Conservation (phyloP, 257 asterid genomes). For the Jaltomata sinuosa region DNA sequence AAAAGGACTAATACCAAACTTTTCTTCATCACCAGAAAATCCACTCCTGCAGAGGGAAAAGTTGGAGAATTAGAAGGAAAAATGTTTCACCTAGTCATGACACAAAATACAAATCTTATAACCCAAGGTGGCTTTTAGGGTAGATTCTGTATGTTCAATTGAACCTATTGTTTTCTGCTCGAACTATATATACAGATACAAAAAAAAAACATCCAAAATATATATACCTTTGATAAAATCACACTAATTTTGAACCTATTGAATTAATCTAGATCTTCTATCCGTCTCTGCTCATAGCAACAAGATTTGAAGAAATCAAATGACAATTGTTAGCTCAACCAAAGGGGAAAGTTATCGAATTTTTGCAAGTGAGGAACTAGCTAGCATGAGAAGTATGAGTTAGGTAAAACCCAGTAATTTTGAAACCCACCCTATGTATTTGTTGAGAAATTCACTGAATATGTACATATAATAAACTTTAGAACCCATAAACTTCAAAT, state of each 20-base stretch:
- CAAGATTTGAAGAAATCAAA: not conserved
- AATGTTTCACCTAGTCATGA: not conserved
- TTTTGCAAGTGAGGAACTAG: not conserved
- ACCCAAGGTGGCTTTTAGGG: not conserved
- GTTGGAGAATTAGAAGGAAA: not conserved
- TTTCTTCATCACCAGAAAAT: slow-evolving; percentile 33
- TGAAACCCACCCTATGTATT: not conserved
- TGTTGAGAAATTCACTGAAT: not conserved
- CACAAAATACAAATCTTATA: not conserved
- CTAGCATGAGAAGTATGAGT: not conserved
- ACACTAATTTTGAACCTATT: not conserved
- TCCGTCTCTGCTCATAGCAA: not conserved
- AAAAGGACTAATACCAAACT: slow-evolving; percentile 44
- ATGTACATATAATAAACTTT: not conserved
- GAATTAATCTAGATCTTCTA: not conserved
- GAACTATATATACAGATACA: not conserved
- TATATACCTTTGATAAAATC: not conserved
- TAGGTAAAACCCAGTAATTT: not conserved
- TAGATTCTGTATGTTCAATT: not conserved
- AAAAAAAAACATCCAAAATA: not conserved
- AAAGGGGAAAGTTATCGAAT: not conserved
- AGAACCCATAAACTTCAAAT: not conserved
- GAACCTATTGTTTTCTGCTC: not conserved
- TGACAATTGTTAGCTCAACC: not conserved
- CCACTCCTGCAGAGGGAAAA: slow-evolving; percentile 34